A percentile compares a stretch with the other conserved stretches of the same genome.
Conservation (phyloP, 2,329 filamentous ascomycete species). For the Cordyceps farinosa region DNA sequence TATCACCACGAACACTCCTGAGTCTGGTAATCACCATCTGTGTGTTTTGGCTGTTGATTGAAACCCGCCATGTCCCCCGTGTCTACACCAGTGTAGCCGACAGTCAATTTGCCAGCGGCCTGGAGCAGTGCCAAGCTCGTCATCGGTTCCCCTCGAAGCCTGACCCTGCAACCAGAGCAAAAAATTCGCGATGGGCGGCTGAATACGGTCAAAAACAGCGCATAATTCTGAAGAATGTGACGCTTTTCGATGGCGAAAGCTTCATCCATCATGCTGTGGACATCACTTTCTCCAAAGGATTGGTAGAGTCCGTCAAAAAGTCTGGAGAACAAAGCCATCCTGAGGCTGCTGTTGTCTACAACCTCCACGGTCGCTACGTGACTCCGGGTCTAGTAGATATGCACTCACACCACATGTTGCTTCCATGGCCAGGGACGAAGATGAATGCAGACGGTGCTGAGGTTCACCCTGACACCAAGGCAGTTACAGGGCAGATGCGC, state of each 20-base stretch:
- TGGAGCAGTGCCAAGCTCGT: constrained; percentile 6
- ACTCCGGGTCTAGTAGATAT: constrained; percentile 45
- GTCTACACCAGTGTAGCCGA: not conserved
- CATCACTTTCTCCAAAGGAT: constrained; percentile 36
- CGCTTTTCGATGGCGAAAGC: constrained; percentile 41
- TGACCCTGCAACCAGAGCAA: not conserved
- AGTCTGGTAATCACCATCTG: not conserved
- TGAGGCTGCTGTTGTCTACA: constrained; percentile 23
- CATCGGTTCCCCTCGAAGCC: not conserved
- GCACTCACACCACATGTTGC: constrained; percentile 41
- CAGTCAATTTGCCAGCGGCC: not conserved
- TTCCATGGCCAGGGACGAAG: constrained; percentile 32
- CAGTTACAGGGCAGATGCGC: constrained; percentile 37
- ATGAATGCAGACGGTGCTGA: constrained; percentile 37
- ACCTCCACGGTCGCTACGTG: constrained; percentile 37
- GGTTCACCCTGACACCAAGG: constrained; percentile 28
- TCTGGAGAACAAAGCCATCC: constrained; percentile 19
- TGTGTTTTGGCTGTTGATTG: constrained; percentile 5
- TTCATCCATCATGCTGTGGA: constrained; percentile 33
- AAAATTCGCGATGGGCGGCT: constrained; percentile 40
- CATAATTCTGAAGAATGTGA: constrained; percentile 38
- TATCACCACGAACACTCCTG: not conserved
- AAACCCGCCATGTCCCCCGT: not conserved
- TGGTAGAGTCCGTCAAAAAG: constrained; percentile 31
- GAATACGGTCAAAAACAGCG: constrained; percentile 35